Evolutionary conservation across 345 rosid species (phyloP).

Genomic region (Murraya paniculata): DNA sequence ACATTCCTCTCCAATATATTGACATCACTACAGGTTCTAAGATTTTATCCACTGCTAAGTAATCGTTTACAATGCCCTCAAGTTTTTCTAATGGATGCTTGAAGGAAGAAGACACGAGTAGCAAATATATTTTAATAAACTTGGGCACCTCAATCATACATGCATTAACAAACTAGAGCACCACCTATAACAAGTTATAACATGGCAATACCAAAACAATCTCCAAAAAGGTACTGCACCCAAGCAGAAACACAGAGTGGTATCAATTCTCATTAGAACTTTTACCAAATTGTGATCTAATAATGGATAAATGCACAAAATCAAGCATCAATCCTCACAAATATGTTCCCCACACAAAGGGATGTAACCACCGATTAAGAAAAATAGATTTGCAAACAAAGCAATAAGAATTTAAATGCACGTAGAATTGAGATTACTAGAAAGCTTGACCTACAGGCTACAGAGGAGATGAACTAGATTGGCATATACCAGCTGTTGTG

Average conservation of each 20-base stretch:
- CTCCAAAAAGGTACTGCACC: not conserved
- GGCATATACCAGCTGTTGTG: slow-evolving; percentile 76
- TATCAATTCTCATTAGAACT: not conserved
- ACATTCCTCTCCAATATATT: not conserved
- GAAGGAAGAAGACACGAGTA: not conserved
- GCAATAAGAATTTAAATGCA: slow-evolving; percentile 5
- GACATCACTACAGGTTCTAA: not conserved
- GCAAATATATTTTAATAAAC: not conserved
- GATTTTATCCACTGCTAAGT: not conserved
- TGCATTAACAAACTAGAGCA: no score
- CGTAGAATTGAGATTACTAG: slow-evolving; percentile 9
- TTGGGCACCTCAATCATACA: not conserved
- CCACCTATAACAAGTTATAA: not conserved
- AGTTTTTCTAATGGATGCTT: not conserved
- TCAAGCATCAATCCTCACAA: not conserved
- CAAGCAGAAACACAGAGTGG: not conserved
- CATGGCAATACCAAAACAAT: not conserved
- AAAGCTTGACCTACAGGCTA: slow-evolving; percentile 15
- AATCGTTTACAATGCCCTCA: not conserved
- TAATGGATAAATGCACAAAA: not conserved
- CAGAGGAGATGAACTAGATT: slow-evolving; percentile 4
- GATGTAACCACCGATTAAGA: not conserved
- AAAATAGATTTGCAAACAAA: not conserved
- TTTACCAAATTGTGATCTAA: not conserved
- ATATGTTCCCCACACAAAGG: not conserved